phyloP scores from a whole-genome alignment of 257 asterid genomes.

The Jaltomata sinuosa region DNA sequence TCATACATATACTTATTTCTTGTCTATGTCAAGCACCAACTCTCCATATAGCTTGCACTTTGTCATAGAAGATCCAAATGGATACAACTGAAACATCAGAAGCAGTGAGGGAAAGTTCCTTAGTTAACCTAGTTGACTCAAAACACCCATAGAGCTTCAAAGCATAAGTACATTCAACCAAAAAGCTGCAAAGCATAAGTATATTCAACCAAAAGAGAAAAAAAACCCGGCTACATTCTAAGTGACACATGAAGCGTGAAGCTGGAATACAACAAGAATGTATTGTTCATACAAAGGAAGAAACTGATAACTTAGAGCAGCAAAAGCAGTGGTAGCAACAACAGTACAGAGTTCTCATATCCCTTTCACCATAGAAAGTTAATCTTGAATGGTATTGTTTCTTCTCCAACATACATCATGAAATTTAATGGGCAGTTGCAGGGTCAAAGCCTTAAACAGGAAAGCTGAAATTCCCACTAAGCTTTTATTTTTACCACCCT shows the following conservation, averaged over 20 bases:
- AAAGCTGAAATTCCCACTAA: neutral
- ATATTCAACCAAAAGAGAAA: neutral
- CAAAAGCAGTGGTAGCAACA: neutral
- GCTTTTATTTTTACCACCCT: neutral
- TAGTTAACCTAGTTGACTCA: neutral
- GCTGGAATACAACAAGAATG: neutral
- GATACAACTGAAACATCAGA: neutral
- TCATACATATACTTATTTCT: neutral
- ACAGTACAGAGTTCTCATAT: neutral
- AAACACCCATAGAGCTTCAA: neutral
- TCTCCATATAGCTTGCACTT: neutral
- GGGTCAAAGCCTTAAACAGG: neutral
- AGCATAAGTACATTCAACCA: neutral
- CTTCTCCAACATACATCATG: neutral
- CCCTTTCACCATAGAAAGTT: neutral
- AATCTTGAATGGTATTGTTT: neutral
- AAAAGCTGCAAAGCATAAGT: neutral
- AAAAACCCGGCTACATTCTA: neutral
- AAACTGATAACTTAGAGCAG: neutral
- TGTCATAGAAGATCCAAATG: neutral
- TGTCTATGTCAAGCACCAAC: neutral
- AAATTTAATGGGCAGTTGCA: neutral
- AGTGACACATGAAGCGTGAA: neutral
- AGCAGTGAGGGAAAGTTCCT: neutral
- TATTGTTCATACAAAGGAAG: neutral